Base-by-base conservation (phyloP, 129 eudicot genomes). In the Chrysanthemum makinoi region DNA sequence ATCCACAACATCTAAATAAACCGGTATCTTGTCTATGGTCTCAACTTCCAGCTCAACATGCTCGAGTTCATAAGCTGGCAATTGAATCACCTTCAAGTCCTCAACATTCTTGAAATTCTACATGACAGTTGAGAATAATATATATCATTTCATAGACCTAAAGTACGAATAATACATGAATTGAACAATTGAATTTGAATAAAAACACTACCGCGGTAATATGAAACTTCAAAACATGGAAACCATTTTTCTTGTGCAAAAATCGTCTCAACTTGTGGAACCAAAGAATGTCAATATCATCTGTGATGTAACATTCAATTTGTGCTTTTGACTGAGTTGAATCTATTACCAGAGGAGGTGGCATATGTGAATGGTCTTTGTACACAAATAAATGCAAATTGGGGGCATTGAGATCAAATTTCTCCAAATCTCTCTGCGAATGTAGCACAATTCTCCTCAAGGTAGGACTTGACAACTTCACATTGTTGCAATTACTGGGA, bases 61-160 rank as follows among this genome's bases (percentile, higher is more conserved):
- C 55, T 65, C 70, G 0, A 65, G 30, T 46, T 65, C 70, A 35
- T 43, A 65, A 65, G 52, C 20, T 44, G 54, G 55, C 68, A 19
- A n/a, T 13, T 63, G 10, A 46, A 65, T 43, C 10, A 10, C 54
- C 2, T 10, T 17, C 1, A 16, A 11, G 2, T 39, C 4, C 51
- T 39, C 49, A 35, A 44, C 52, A 43, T n/a, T 13, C 16, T 8
- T 43, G 12, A 6, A 17, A 39, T 3, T 64, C 52, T 35, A 4
- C 14, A 63, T 2, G 50, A 63, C 28, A 60, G 65, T 60, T 60
- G 44, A 39, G 5, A 28, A 28, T 28, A 28, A 28, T 28, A 28
- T 28, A 3, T 18, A 18, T 55, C 61, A 22, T 60, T 22, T 11
- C 16, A 10, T 26, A 12, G 35, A 16, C 24, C 10, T 4, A 26